phyloP scores from a whole-genome alignment of 257 asterid genomes.

The Cordia subcordata region DNA sequence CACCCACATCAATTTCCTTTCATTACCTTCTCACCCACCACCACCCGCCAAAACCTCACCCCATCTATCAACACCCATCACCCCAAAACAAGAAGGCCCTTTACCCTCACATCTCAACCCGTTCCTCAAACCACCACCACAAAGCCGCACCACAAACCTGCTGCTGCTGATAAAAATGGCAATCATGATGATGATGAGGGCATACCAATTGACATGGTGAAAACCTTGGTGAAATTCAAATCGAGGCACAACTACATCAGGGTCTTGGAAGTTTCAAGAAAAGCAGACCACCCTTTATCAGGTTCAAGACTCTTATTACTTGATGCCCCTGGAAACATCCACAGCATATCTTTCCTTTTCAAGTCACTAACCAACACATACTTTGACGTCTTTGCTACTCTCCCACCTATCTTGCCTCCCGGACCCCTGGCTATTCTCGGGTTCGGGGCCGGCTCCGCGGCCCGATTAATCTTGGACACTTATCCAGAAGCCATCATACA shows the following conservation, averaged over 20 bases:
- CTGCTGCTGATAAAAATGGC: not conserved
- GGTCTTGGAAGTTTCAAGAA: slow-evolving; percentile 73
- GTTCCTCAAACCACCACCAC: slow-evolving; percentile 25
- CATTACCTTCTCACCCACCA: slow-evolving; percentile 8
- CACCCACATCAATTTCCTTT: slow-evolving; percentile 7
- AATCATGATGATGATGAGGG: slow-evolving; percentile 35
- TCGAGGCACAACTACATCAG: slow-evolving; percentile 78
- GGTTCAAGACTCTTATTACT: slow-evolving; percentile 83
- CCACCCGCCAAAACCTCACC: slow-evolving; percentile 7
- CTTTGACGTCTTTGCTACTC: slow-evolving; percentile 77
- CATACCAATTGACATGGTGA: slow-evolving; percentile 74
- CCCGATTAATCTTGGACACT: slow-evolving; percentile 51
- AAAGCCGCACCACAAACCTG: too few relatives aligned
- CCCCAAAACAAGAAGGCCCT: slow-evolving; percentile 7
- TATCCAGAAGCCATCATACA: slow-evolving; percentile 50
- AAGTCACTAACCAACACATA: slow-evolving; percentile 65
- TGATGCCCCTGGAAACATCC: slow-evolving; percentile 92
- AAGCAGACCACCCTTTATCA: slow-evolving; percentile 80
- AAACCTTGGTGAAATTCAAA: slow-evolving; percentile 72
- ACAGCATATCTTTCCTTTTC: slow-evolving; percentile 75
- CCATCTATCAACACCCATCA: slow-evolving; percentile 8
- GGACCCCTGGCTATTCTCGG: slow-evolving; percentile 87
- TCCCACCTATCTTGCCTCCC: slow-evolving; percentile 75
- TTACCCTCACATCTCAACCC: slow-evolving; percentile 22
- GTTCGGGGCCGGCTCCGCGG: slow-evolving; percentile 86